These are phyloP conservation scores for Fusarium verrucosum DNA, from an alignment of 2,329 filamentous ascomycete species.

Conservation along the genomic window DNA sequence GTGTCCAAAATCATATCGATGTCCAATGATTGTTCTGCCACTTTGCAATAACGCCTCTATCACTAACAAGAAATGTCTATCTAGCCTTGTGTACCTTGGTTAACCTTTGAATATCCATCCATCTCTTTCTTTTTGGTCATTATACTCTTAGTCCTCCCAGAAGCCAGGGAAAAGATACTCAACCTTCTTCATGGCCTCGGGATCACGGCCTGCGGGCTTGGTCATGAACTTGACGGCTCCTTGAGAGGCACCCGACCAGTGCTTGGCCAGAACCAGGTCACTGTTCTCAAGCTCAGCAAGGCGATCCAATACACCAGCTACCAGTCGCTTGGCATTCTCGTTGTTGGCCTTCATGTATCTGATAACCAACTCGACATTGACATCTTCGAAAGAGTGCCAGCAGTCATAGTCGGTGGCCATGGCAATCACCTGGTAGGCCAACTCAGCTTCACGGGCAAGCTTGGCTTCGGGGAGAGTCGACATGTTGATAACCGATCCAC, in stretches of 20 bases:
- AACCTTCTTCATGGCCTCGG: constrained; percentile 80
- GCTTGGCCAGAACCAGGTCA: constrained; percentile 81
- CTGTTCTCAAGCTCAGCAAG: constrained; percentile 79
- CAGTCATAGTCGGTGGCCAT: constrained; percentile 99
- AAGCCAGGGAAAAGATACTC: constrained; percentile 90
- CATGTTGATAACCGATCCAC: constrained; percentile 98
- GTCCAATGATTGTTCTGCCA: constrained; percentile 10
- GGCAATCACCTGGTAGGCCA: constrained; percentile 97
- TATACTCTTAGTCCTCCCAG: constrained; percentile 56
- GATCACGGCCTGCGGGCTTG: constrained; percentile 75
- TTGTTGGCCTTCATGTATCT: constrained; percentile 94
- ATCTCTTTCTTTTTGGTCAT: constrained; percentile 1
- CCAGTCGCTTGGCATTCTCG: constrained; percentile 84
- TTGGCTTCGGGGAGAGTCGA: constrained; percentile 94
- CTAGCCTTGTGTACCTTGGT: constrained; percentile 3
- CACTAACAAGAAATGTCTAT: constrained; percentile 16
- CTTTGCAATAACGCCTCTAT: constrained; percentile 24
- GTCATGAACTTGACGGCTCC: constrained; percentile 86
- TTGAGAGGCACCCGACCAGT: constrained; percentile 78
- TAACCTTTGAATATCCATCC: background rate
- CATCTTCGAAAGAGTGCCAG: constrained; percentile 86
- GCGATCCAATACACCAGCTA: constrained; percentile 88
- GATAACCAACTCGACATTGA: constrained; percentile 97
- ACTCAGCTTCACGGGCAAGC: constrained; percentile 93
- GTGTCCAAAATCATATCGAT: background rate